These are phyloP conservation scores for Linum lewisii DNA, from an alignment of 345 rosid species.

Conservation along the genomic window DNA sequence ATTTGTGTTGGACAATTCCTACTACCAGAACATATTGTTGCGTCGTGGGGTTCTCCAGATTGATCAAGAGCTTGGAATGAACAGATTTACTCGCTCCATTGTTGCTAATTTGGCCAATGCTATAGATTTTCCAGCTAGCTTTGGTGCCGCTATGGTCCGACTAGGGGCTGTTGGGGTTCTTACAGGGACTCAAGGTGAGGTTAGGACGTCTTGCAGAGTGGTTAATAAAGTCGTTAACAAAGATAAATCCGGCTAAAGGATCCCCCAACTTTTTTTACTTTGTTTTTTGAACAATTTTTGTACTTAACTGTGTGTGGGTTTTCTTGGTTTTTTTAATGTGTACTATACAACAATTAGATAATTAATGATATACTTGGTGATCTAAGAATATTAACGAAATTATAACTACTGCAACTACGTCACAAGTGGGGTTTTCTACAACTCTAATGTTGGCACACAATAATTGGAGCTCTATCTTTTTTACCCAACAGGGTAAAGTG, in stretches of 20 bases:
- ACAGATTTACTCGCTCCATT: constrained; percentile 17
- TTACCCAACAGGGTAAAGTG: too few species aligned
- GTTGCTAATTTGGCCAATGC: constrained; percentile 17
- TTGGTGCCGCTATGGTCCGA: constrained; percentile 39
- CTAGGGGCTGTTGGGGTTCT: constrained; percentile 31
- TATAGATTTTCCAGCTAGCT: constrained; percentile 17
- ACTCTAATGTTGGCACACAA: too few species aligned
- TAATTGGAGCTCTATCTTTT: too few species aligned
- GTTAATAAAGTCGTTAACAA: neutral
- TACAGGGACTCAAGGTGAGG: constrained; percentile 28
- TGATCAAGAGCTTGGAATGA: constrained; percentile 25
- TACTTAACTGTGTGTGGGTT: neutral
- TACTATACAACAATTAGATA: too few species aligned
- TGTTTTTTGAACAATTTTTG: neutral
- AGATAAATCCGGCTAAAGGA: neutral
- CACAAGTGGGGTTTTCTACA: too few species aligned
- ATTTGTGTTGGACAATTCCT: constrained; percentile 16
- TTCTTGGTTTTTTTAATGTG: too few species aligned
- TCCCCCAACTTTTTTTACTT: neutral
- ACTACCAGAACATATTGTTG: constrained; percentile 18
- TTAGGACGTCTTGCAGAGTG: constrained; percentile 29
- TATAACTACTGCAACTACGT: too few species aligned
- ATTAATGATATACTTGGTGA: too few species aligned
- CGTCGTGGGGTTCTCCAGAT: constrained; percentile 27
- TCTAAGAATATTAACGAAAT: too few species aligned